phyloP scores from a whole-genome alignment of 306 rosid species.

The Malus fusca region DNA sequence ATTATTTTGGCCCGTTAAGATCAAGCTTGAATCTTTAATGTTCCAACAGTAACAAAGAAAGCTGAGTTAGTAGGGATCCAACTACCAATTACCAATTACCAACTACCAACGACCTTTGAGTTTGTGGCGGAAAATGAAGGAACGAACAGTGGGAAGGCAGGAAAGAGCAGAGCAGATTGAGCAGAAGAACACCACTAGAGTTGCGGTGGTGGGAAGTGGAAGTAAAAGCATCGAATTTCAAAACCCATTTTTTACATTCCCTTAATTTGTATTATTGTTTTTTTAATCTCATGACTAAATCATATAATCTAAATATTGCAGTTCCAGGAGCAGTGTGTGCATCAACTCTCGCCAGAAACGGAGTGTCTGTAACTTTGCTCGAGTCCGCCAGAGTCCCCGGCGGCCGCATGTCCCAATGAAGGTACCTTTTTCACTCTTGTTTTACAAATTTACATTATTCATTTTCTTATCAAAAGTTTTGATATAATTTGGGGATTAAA shows the following conservation, averaged over 20 bases:
- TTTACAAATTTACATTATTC: background rate
- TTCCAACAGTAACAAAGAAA: background rate
- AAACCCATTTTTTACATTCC: background rate
- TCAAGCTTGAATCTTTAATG: background rate
- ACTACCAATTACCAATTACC: background rate
- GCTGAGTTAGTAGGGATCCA: background rate
- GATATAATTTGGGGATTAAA: background rate
- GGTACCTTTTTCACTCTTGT: slow-evolving; percentile 24
- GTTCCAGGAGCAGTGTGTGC: slow-evolving; percentile 95
- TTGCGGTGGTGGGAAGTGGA: slow-evolving; percentile 81
- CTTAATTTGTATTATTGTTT: background rate
- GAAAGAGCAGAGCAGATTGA: background rate
- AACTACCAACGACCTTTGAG: background rate
- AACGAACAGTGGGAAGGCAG: background rate
- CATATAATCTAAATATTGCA: background rate
- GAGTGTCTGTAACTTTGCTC: slow-evolving; percentile 64
- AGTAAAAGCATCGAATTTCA: slow-evolving; percentile 28
- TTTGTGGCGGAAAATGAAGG: background rate
- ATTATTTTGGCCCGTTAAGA: background rate
- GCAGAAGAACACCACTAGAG: slow-evolving; percentile 27
- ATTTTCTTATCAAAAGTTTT: background rate
- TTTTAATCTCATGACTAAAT: background rate
- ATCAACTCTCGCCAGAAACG: slow-evolving; percentile 71
- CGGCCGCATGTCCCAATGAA: slow-evolving; percentile 88
- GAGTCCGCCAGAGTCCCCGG: slow-evolving; percentile 96